Base-by-base conservation (phyloP, 139 green algal species). In the Spirogloea muscicola region DNA sequence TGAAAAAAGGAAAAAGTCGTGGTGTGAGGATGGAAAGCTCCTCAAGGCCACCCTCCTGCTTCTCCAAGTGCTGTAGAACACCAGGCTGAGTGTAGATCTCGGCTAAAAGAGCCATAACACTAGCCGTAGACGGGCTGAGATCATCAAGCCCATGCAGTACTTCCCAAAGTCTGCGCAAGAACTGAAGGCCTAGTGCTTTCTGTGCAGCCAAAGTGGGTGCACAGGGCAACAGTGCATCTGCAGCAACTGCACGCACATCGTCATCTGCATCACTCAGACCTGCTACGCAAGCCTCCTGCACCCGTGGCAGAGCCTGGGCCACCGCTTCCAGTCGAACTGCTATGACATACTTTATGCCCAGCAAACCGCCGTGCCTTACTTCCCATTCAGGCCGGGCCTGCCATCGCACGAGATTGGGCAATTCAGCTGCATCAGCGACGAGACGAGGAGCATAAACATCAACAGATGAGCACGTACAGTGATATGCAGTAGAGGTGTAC, bases 271-370 rank as follows among this genome's bases (percentile, higher is more conserved):
- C 93, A 44, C 85, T 41, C 44, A 97, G 73, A 0, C 86, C 89
- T 0, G 37, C 9, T 16, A 88, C 58, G 38, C 88, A 78, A 7
- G 85, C 74, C 4, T 87, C 84, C 63, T 96, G 74, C 4, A 83
- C 84, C 0, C 40, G 38, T 0, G 85, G 77, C 61, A 96, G 82
- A 62, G 95, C 82, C 2, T 72, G 10, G 2, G 48, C 55, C 37
- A 65, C 55, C 36, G 77, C 16, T 13, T 79, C 71, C 61, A 76
- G 58, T 0, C 85, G 74, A 3, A 86, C 89, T 2, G 90, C 91
- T 58, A 96, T 51, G 44, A 94, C 43, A 76, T 96, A 97, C 86
- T 96, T 96, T 49, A 97, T 76, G n/a, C 89, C 91, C 39, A 92
- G 85, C 73, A 96, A 84, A 49, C 86, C 87, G 1, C 87, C 88